phyloP scores from a whole-genome alignment of 257 asterid species.

The Ehretia macrophylla region DNA sequence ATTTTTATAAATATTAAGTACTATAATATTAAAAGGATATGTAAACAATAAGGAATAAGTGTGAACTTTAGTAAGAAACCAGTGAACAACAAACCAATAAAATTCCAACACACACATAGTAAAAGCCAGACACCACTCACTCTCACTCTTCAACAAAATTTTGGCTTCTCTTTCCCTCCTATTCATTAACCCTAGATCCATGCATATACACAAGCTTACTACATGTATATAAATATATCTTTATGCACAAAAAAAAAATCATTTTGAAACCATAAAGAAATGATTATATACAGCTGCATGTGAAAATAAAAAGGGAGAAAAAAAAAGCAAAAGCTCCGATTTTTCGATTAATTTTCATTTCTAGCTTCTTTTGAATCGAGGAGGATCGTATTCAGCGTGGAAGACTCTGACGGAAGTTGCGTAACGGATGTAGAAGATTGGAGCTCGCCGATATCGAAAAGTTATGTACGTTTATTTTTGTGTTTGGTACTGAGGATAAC shows the following conservation, averaged over 20 bases:
- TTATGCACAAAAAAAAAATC: too few relatives aligned
- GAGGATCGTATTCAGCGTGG: background rate
- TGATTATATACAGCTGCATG: background rate
- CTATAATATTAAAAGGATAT: too few relatives aligned
- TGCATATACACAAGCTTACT: too few relatives aligned
- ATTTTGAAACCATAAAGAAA: too few relatives aligned
- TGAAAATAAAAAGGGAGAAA: background rate
- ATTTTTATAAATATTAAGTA: too few relatives aligned
- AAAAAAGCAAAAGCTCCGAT: conserved; percentile 1
- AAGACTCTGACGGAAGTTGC: background rate
- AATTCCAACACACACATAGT: too few relatives aligned
- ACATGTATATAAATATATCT: background rate
- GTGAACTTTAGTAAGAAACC: too few relatives aligned
- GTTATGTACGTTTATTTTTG: conserved; percentile 11
- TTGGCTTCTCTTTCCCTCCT: background rate
- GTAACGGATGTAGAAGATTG: background rate
- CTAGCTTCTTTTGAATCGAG: background rate
- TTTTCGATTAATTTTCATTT: conserved; percentile 1
- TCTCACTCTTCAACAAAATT: background rate
- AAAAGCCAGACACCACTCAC: background rate
- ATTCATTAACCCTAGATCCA: background rate
- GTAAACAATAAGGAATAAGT: too few relatives aligned
- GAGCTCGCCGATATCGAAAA: background rate
- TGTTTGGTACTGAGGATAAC: conserved; percentile 27
- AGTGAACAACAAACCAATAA: too few relatives aligned